Conservation (phyloP, 139 green algal species). For the Edaphochlamys debaryana region DNA sequence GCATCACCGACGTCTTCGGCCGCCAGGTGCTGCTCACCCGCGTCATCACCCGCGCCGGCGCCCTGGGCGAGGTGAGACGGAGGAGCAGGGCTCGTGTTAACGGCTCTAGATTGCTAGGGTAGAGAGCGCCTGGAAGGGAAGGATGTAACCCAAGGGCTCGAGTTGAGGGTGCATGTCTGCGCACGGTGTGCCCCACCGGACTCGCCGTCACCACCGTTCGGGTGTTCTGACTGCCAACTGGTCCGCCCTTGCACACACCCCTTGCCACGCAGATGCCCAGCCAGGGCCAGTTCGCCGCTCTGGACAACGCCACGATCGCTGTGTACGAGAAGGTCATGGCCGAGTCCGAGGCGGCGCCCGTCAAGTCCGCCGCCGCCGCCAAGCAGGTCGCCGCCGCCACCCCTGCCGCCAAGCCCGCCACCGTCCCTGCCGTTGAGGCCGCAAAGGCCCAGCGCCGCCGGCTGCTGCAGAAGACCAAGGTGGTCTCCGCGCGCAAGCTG, state of each 20-base stretch:
- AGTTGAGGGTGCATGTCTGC: neutral
- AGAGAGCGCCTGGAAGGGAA: neutral
- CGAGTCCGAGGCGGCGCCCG: too few relatives aligned
- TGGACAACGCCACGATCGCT: constrained; percentile 9
- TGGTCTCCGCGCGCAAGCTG: too few relatives aligned
- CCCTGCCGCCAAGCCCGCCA: too few relatives aligned
- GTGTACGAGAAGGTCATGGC: neutral
- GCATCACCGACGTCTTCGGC: constrained; percentile 13
- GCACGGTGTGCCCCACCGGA: neutral
- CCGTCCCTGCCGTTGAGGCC: too few relatives aligned
- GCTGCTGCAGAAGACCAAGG: too few relatives aligned
- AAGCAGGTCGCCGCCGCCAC: too few relatives aligned
- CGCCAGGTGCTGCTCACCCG: neutral
- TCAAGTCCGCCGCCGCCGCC: too few relatives aligned
- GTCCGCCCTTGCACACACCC: neutral
- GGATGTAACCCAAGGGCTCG: neutral
- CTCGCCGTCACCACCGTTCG: neutral
- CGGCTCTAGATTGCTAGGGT: neutral
- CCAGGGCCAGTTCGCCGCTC: neutral
- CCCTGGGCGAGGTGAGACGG: constrained; percentile 5
- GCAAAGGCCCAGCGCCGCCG: too few relatives aligned
- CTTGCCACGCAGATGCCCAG: constrained; percentile 5
- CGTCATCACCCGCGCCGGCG: constrained; percentile 1
- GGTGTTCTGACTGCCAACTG: too few relatives aligned
- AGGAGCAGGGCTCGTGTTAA: too few relatives aligned